A percentile compares a stretch with the other conserved stretches of the same genome.
Conservation (phyloP, 192 early-diverging fungal genomes). For the Mortierella antarctica region DNA sequence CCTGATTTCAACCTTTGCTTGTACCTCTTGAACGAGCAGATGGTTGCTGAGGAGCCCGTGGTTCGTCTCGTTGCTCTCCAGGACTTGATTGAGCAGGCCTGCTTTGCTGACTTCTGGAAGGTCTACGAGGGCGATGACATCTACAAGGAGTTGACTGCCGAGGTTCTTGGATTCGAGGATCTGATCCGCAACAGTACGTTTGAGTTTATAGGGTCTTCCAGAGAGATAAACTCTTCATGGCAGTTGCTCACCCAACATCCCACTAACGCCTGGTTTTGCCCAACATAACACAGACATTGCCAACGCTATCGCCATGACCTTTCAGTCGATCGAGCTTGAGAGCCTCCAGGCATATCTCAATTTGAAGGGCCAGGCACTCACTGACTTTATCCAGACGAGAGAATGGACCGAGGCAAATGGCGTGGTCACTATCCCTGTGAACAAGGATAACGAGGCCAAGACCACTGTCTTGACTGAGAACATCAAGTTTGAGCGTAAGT, state of each 20-base stretch:
- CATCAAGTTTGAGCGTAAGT: conserved; percentile 86
- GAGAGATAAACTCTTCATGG: too few species aligned
- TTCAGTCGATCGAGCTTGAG: conserved; percentile 80
- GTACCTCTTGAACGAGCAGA: conserved; percentile 84
- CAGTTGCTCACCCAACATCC: too few species aligned
- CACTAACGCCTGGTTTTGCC: too few species aligned
- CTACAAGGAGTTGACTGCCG: conserved; percentile 67
- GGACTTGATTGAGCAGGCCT: conserved; percentile 80
- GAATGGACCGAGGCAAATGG: conserved; percentile 71
- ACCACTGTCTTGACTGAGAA: conserved; percentile 87
- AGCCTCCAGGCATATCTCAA: conserved; percentile 73
- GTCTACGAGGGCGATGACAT: conserved; percentile 63
- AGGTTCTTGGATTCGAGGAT: conserved; percentile 77
- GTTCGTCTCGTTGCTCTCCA: conserved; percentile 76
- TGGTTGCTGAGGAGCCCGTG: conserved; percentile 65
- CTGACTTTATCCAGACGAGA: conserved; percentile 64
- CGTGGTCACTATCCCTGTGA: conserved; percentile 79
- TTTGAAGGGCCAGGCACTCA: conserved; percentile 72
- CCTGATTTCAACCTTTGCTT: conserved; percentile 93
- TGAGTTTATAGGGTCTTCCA: background rate
- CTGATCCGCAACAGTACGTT: conserved; percentile 71
- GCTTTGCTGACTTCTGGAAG: conserved; percentile 82
- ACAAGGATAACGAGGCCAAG: conserved; percentile 88
- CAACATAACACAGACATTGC: conserved; percentile 65
- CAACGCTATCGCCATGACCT: conserved; percentile 78